phyloP scores from a whole-genome alignment of 768 basidiomycete species.

The Tylopilus vinaceipallidus region DNA sequence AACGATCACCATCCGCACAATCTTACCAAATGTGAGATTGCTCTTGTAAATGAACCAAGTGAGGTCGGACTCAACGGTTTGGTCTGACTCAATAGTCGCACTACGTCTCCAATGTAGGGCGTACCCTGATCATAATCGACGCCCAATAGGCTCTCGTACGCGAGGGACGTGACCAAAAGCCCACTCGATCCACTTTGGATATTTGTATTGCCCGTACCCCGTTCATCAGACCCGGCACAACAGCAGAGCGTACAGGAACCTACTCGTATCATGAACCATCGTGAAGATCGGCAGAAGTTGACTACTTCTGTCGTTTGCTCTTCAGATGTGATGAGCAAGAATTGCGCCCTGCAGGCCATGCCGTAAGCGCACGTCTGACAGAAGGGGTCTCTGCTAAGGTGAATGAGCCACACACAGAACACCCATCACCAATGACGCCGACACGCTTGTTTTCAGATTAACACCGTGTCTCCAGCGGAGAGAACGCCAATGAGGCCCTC shows the following conservation, averaged over 20 bases:
- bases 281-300: slow-evolving; percentile 60
- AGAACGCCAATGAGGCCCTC: slow-evolving; percentile 51
- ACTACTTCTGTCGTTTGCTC: slow-evolving; percentile 50
- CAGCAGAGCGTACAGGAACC: slow-evolving; percentile 32
- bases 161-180: slow-evolving; percentile 1
- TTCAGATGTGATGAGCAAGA: slow-evolving; percentile 50
- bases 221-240: not conserved
- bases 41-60: slow-evolving; percentile 2
- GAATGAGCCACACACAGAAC: slow-evolving; percentile 45
- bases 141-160: slow-evolving; percentile 37
- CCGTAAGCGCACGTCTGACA: slow-evolving; percentile 3
- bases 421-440: slow-evolving; percentile 64
- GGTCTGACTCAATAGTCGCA: not conserved
- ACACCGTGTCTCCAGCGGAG: slow-evolving; percentile 56
- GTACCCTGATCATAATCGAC: slow-evolving; percentile 40
- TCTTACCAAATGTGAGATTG: not conserved
- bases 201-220: not conserved
- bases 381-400: slow-evolving; percentile 5
- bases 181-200: not conserved
- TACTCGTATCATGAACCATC: slow-evolving; percentile 42
- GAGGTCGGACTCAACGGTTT: not conserved
- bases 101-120: not conserved
- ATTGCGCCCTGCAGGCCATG: slow-evolving; percentile 48
- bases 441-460: slow-evolving; percentile 50
- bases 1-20: not conserved